These are phyloP conservation scores for Fraxinus quadrangulata DNA, from an alignment of 257 asterid genomes.

Conservation along the genomic window DNA sequence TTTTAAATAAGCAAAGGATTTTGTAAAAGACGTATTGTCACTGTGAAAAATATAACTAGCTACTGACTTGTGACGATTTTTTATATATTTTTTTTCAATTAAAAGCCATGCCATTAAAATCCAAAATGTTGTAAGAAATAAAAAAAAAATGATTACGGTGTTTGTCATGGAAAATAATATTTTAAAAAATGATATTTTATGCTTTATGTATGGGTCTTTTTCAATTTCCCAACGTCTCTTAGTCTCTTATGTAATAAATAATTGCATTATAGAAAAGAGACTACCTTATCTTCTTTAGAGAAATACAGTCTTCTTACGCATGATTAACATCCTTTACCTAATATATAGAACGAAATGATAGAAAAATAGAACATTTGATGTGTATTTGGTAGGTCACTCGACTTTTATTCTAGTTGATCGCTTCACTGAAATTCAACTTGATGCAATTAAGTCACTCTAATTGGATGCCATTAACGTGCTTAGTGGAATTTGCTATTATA, in stretches of 20 bases:
- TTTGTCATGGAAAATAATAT: not conserved
- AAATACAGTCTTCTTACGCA: not conserved
- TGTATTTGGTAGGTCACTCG: too few species aligned
- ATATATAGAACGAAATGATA: not conserved
- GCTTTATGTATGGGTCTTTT: constrained; percentile 16
- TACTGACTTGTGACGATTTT: too few species aligned
- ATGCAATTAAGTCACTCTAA: too few species aligned
- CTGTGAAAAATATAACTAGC: too few species aligned
- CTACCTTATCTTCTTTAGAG: constrained; percentile 2
- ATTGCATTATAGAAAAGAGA: constrained; percentile 30
- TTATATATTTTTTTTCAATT: too few species aligned
- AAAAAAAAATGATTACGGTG: not conserved
- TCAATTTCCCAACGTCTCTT: constrained; percentile 23
- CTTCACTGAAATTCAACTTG: too few species aligned
- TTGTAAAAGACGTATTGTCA: too few species aligned
- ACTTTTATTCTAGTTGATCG: too few species aligned
- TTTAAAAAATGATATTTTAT: not conserved
- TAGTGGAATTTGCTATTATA: too few species aligned
- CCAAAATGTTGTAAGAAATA: not conserved
- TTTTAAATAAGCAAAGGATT: not conserved
- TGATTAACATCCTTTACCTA: not conserved
- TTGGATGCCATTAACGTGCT: too few species aligned
- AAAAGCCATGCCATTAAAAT: not conserved
- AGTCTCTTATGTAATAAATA: constrained; percentile 7
- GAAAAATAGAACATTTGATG: not conserved